phyloP scores from a whole-genome alignment of 768 basidiomycete genomes.

The Leccinum subgranulosum region DNA sequence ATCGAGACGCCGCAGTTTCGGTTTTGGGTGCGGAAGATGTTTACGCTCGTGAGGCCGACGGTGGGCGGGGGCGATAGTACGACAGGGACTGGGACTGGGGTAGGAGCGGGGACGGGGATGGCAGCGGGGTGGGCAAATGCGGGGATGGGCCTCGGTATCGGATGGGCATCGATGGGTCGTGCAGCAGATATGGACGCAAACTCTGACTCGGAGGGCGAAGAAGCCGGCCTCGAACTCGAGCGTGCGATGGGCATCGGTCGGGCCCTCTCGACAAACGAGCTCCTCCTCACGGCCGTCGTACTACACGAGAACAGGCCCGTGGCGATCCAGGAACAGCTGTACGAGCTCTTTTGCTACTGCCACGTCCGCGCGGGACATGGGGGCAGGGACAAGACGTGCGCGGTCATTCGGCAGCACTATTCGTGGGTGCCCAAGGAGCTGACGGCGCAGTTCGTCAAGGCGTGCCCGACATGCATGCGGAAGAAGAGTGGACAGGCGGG shows the following conservation, averaged over 20 bases:
- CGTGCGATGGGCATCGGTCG: slow-evolving; percentile 15
- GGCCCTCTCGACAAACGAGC: slow-evolving; percentile 10
- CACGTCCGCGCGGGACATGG: slow-evolving; percentile 66
- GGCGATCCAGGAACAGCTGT: slow-evolving; percentile 74
- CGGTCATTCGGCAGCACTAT: slow-evolving; percentile 63
- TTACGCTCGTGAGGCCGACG: slow-evolving; percentile 42
- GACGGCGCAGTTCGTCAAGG: slow-evolving; percentile 72
- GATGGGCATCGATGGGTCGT: background rate
- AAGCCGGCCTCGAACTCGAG: slow-evolving; percentile 13
- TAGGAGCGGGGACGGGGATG: slow-evolving; percentile 7
- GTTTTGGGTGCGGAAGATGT: slow-evolving; percentile 85
- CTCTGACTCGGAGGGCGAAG: slow-evolving; percentile 5
- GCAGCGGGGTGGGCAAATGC: background rate
- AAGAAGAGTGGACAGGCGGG: slow-evolving; percentile 38
- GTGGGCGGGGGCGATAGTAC: slow-evolving; percentile 3
- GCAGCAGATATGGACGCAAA: background rate
- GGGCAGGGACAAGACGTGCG: slow-evolving; percentile 77
- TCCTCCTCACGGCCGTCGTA: slow-evolving; percentile 41
- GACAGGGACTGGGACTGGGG: slow-evolving; percentile 6
- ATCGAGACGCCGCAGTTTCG: slow-evolving; percentile 65
- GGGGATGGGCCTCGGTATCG: background rate
- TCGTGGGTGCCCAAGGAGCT: slow-evolving; percentile 86
- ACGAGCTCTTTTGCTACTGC: slow-evolving; percentile 71
- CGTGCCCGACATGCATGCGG: slow-evolving; percentile 70
- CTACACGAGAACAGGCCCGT: slow-evolving; percentile 72